Base-by-base conservation (phyloP, 2,329 filamentous ascomycete species). In the Colletotrichum costaricense region DNA sequence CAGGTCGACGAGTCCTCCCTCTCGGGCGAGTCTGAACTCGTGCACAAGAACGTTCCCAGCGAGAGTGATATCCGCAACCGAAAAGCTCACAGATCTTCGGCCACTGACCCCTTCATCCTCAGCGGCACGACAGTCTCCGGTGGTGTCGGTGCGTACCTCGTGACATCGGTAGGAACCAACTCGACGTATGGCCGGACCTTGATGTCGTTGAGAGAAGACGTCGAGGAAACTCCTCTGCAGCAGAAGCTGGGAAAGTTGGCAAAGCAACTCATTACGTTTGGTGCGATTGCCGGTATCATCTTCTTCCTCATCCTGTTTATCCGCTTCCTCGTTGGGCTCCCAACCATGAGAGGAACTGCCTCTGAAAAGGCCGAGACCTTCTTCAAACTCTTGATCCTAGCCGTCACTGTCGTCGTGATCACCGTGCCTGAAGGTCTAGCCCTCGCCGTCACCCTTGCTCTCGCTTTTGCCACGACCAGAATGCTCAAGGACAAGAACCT, bases 61-160 rank as follows among this genome's bases (percentile, higher is more conserved):
- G 91, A 93, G 24, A 92, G 88, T 79, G 87, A 87, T 42, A 87
- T 90, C 4, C 66, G 24, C 3, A 63, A 35, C 55, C 92, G 93
- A 75, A 88, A 92, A 74, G 73, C 56, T 60, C 86, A 90, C 72
- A 86, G 91, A 65, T 86, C 86, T 19, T 82, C 92, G 42, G 87
- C 88, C 78, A 84, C 93, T 74, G 94, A 95, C 77, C 94, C 94
- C 0, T 96, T 96, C 81, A 95, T 96, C 74, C 86, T 95, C 4
- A 95, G 93, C 26, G 94, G 94, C 58, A 92, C 92, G 3, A 95
- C 94, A 76, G 91, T 96, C 12, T 91, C 91, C 0, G 93, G 95
- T 78, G 94, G 94, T 67, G 88, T 94, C 8, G 94, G 94, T 11
- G 91, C 89, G 4, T 95, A 94, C 81, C 81, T 96, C 67, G 93